A percentile compares a stretch with the other conserved stretches of the same genome.
phyloP scores from a whole-genome alignment of 2,329 filamentous ascomycete species.

The Cercospora sesami region DNA sequence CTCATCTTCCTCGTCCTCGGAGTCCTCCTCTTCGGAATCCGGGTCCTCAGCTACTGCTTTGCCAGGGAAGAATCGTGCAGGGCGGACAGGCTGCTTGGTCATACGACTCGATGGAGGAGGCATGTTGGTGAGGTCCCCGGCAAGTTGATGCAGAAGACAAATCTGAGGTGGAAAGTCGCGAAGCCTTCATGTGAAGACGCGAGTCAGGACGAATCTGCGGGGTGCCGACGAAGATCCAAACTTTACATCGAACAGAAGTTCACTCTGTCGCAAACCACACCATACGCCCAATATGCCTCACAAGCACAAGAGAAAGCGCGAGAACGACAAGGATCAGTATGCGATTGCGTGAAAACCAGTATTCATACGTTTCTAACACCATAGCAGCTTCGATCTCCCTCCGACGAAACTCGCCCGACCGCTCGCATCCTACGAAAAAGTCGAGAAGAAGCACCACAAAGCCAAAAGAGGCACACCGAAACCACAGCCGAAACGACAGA shows the following conservation, averaged over 20 bases:
- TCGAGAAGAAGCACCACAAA: slow-evolving; percentile 31
- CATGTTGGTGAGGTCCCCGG: slow-evolving; percentile 42
- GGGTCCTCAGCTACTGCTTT: slow-evolving; percentile 63
- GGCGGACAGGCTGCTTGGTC: slow-evolving; percentile 84
- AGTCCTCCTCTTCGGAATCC: slow-evolving; percentile 45
- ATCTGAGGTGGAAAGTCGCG: background rate
- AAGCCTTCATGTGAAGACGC: slow-evolving; percentile 15
- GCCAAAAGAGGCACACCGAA: slow-evolving; percentile 16
- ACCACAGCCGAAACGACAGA: slow-evolving; percentile 35
- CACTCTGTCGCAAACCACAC: slow-evolving; percentile 10
- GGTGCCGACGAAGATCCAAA: slow-evolving; percentile 2
- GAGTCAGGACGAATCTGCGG: slow-evolving; percentile 8
- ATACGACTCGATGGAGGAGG: slow-evolving; percentile 73
- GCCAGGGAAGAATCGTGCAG: slow-evolving; percentile 80
- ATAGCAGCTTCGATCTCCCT: slow-evolving; percentile 58
- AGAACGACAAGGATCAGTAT: slow-evolving; percentile 42
- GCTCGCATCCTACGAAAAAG: slow-evolving; percentile 55
- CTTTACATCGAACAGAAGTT: background rate
- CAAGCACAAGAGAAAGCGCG: slow-evolving; percentile 38
- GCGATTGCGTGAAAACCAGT: background rate
- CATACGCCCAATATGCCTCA: slow-evolving; percentile 29
- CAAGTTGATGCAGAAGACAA: background rate
- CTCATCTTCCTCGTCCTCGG: slow-evolving; percentile 55
- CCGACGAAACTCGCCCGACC: slow-evolving; percentile 61
- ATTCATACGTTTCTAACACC: slow-evolving; percentile 47